phyloP scores from a whole-genome alignment of 257 asterid species.

The Haberlea rhodopensis region DNA sequence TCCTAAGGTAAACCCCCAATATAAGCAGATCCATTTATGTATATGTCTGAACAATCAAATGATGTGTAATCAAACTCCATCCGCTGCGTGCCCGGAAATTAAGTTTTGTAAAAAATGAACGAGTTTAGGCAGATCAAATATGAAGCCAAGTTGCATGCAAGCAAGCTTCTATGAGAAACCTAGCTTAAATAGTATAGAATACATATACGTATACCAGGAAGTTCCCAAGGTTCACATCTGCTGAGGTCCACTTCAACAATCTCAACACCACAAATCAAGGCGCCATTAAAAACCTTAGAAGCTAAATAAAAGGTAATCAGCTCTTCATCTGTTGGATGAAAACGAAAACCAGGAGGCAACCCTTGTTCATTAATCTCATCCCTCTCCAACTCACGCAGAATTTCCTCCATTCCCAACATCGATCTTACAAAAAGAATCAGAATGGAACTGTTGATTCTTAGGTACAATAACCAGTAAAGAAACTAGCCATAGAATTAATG shows the following conservation, averaged over 20 bases:
- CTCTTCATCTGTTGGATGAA: conserved; percentile 86
- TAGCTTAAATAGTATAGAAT: no score
- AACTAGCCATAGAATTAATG: background rate
- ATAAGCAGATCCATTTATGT: background rate
- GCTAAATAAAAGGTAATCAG: conserved; percentile 75
- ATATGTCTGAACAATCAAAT: no score
- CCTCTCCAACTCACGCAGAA: conserved; percentile 54
- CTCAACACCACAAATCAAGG: conserved; percentile 36
- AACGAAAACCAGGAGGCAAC: conserved; percentile 79
- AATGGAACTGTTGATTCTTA: background rate
- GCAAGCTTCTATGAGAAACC: no score
- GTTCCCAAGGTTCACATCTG: conserved; percentile 87
- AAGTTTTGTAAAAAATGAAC: no score
- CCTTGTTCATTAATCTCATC: conserved; percentile 42
- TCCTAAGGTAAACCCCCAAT: no score
- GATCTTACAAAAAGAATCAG: background rate
- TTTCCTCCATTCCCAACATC: conserved; percentile 66
- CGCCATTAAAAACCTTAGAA: conserved; percentile 58
- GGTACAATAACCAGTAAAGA: background rate
- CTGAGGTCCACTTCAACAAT: conserved; percentile 82
- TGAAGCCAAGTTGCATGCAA: background rate
- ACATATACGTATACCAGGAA: conserved; percentile 50
- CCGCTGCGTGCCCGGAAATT: no score
- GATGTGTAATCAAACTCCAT: no score
- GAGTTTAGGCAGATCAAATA: no score